These are phyloP conservation scores for Chlorella vulgaris DNA, from an alignment of 139 green algal genomes.

Conservation along the genomic window DNA sequence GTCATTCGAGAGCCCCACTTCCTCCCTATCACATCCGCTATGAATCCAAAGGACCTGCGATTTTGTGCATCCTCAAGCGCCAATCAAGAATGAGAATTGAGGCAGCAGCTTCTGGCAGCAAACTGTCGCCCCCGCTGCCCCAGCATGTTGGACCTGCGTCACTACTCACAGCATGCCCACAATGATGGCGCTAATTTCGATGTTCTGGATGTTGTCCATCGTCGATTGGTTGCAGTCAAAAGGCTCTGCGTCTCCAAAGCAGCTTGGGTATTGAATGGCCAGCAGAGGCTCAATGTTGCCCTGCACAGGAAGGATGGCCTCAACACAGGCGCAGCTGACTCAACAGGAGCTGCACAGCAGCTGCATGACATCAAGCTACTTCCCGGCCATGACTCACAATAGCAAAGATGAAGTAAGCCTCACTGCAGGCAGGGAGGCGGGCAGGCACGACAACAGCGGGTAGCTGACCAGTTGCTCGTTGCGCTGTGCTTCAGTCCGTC, in stretches of 20 bases:
- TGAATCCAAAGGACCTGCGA: slow-evolving; percentile 37
- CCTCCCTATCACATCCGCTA: slow-evolving; percentile 68
- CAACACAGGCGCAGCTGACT: too few species aligned
- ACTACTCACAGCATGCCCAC: slow-evolving; percentile 48
- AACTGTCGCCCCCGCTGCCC: too few species aligned
- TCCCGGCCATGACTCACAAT: slow-evolving; percentile 18
- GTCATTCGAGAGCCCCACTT: slow-evolving; percentile 62
- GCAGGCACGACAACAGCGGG: not conserved
- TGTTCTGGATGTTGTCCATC: not conserved
- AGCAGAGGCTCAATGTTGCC: slow-evolving; percentile 40
- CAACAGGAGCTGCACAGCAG: too few species aligned
- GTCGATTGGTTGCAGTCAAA: slow-evolving; percentile 8
- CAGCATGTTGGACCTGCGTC: too few species aligned
- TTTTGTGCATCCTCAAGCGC: not conserved
- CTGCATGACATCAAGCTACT: too few species aligned
- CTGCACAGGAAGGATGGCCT: not conserved
- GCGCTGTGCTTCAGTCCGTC: not conserved
- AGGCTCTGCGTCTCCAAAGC: not conserved
- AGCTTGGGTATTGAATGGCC: slow-evolving; percentile 13
- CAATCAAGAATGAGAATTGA: slow-evolving; percentile 14
- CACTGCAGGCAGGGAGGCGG: not conserved
- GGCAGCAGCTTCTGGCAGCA: too few species aligned
- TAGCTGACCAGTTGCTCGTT: not conserved
- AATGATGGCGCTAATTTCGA: slow-evolving; percentile 52
- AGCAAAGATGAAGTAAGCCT: slow-evolving; percentile 28